Percentiles rank a stretch among this genome's conserved stretches.
Conservation (phyloP, 2,329 filamentous ascomycete species). For the Pseudocercospora cruenta region DNA sequence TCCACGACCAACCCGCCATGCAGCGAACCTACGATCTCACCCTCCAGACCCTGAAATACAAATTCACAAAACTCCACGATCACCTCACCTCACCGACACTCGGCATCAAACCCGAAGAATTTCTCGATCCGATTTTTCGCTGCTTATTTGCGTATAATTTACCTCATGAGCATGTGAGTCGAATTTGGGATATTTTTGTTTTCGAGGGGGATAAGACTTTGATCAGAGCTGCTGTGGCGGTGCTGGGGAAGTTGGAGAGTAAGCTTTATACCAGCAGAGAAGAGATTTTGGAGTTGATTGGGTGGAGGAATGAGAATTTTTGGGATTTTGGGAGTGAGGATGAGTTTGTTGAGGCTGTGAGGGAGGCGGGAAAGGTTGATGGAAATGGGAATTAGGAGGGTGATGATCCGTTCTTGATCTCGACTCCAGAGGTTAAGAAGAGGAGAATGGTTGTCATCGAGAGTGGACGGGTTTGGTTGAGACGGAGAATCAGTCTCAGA, state of each 20-base stretch:
- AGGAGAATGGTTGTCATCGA: background rate
- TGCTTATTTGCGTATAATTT: slow-evolving; percentile 40
- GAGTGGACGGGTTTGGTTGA: background rate
- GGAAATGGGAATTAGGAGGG: slow-evolving; percentile 10
- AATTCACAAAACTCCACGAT: slow-evolving; percentile 64
- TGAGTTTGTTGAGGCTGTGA: slow-evolving; percentile 43
- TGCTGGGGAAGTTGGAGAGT: slow-evolving; percentile 59
- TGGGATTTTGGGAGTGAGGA: slow-evolving; percentile 45
- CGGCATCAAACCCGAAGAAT: slow-evolving; percentile 43
- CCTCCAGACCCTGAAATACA: slow-evolving; percentile 66
- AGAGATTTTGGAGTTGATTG: slow-evolving; percentile 49
- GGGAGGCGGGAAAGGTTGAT: slow-evolving; percentile 44
- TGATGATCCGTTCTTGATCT: background rate
- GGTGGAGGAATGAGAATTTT: slow-evolving; percentile 42
- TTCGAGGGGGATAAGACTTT: slow-evolving; percentile 78
- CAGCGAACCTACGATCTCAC: slow-evolving; percentile 70
- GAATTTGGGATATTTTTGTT: slow-evolving; percentile 80
- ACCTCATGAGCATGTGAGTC: slow-evolving; percentile 55
- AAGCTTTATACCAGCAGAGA: slow-evolving; percentile 51
- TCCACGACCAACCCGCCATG: slow-evolving; percentile 70
- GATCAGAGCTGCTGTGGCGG: slow-evolving; percentile 70
- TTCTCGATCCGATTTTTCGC: slow-evolving; percentile 38
- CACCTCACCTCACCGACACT: slow-evolving; percentile 58
- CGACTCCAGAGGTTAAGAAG: background rate
- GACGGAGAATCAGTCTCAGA: background rate